Conservation (phyloP, 495 filamentous ascomycete genomes). For the Penicillium longicatenatum region DNA sequence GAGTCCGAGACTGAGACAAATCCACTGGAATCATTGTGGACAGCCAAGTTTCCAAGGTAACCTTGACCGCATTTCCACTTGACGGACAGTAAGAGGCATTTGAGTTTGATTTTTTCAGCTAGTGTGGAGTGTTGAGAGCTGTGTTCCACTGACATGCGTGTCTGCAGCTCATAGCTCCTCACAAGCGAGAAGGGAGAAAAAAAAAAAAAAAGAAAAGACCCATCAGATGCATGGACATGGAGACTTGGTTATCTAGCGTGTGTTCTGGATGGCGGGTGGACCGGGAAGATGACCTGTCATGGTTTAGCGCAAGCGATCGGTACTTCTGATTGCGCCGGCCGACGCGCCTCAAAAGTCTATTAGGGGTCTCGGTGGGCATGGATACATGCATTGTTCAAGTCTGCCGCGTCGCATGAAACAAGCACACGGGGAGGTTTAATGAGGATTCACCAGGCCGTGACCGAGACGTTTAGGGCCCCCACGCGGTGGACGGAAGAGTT, state of each 20-base stretch:
- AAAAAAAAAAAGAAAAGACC: neutral
- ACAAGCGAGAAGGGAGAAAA: neutral
- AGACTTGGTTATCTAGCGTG: neutral
- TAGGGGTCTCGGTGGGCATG: neutral
- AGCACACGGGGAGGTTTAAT: neutral
- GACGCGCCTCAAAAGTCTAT: constrained; percentile 13
- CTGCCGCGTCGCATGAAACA: constrained; percentile 2
- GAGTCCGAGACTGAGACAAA: constrained; percentile 16
- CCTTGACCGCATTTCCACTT: neutral
- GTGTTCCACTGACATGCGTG: constrained; percentile 2
- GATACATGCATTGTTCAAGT: neutral
- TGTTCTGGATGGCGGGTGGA: neutral
- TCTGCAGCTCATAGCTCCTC: constrained; percentile 9
- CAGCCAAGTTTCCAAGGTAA: neutral
- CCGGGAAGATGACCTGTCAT: constrained; percentile 18
- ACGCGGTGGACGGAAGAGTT: neutral
- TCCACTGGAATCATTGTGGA: neutral
- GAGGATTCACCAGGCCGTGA: neutral
- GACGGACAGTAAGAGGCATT: neutral
- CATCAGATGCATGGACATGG: neutral
- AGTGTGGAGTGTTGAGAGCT: constrained; percentile 1
- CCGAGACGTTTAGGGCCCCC: neutral
- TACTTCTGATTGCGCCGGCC: neutral
- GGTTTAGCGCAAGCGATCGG: constrained; percentile 14
- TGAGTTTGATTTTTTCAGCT: constrained; percentile 1